Conservation (phyloP, 805 yeast species). For the Metschnikowia baotianmanensis region DNA sequence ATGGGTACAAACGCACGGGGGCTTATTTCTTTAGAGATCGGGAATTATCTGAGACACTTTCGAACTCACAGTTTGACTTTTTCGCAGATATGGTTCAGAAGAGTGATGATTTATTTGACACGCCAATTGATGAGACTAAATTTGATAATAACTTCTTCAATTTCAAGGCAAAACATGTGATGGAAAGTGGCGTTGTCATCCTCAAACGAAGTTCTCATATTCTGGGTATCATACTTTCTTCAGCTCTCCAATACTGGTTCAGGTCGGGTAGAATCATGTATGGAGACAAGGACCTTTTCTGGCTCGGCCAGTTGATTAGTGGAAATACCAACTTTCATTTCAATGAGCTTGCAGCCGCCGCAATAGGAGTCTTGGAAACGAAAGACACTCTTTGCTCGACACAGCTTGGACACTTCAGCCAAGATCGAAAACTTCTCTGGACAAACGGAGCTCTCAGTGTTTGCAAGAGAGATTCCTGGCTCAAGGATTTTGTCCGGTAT, state of each 20-base stretch:
- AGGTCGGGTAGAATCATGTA: slow-evolving; percentile 24
- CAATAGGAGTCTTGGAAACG: slow-evolving; percentile 21
- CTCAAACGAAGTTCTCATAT: slow-evolving; percentile 25
- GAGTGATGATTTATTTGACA: slow-evolving; percentile 5
- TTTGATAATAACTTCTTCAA: slow-evolving; percentile 16
- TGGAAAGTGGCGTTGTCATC: slow-evolving; percentile 40
- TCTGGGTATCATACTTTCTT: slow-evolving; percentile 16
- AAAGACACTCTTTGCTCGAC: slow-evolving; percentile 22
- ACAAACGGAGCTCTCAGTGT: slow-evolving; percentile 27
- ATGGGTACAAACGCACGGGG: slow-evolving; percentile 22
- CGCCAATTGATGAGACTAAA: slow-evolving; percentile 8
- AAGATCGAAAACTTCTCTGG: slow-evolving; percentile 25
- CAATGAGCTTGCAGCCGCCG: slow-evolving; percentile 22
- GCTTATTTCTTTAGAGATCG: slow-evolving; percentile 32
- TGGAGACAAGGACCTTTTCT: slow-evolving; percentile 30
- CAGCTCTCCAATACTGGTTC: slow-evolving; percentile 16
- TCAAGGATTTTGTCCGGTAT: slow-evolving; percentile 14
- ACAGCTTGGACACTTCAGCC: slow-evolving; percentile 26
- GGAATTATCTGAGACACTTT: slow-evolving; percentile 16
- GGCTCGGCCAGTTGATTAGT: slow-evolving; percentile 29
- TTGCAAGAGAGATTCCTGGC: slow-evolving; percentile 23
- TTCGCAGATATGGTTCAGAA: slow-evolving; percentile 14
- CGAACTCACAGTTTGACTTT: slow-evolving; percentile 9
- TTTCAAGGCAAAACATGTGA: slow-evolving; percentile 23
- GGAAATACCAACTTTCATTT: slow-evolving; percentile 21